Conservation (phyloP, 1,139 yeast genomes). For the Oligophagozyma castellii region DNA sequence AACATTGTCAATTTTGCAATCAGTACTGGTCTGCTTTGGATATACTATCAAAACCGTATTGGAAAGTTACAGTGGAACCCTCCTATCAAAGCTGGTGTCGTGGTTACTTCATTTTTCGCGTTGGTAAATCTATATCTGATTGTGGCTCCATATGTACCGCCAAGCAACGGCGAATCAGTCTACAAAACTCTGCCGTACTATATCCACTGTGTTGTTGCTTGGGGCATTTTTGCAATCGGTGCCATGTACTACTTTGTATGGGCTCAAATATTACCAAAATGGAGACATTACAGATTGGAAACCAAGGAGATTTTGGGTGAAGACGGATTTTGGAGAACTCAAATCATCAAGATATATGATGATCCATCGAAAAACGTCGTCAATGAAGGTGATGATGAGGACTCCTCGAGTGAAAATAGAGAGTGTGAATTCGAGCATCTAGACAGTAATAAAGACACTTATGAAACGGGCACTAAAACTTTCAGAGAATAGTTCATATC, state of each 20-base stretch:
- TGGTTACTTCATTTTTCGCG: constrained; percentile 51
- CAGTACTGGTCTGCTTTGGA: constrained; percentile 57
- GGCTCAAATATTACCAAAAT: constrained; percentile 44
- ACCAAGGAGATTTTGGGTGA: constrained; percentile 49
- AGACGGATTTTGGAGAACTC: constrained; percentile 63
- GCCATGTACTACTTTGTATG: constrained; percentile 58
- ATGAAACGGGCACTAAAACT: no score
- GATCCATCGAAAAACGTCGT: no score
- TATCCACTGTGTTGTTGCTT: constrained; percentile 71
- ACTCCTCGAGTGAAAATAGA: no score
- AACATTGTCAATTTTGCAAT: constrained; percentile 59
- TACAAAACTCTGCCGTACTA: constrained; percentile 61
- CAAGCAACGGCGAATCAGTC: constrained; percentile 49
- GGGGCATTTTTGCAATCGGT: constrained; percentile 68
- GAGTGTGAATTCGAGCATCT: no score
- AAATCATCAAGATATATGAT: constrained; percentile 31
- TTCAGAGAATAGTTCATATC: no score
- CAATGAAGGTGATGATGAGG: no score
- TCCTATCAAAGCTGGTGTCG: constrained; percentile 54
- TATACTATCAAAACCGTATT: constrained; percentile 41
- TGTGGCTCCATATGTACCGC: constrained; percentile 75
- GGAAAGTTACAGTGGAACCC: constrained; percentile 58
- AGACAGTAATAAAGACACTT: no score
- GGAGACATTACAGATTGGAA: constrained; percentile 46
- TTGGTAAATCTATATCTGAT: constrained; percentile 58